Conservation (phyloP, 108 stramenopile species). For the Skeletonema marinoi region DNA sequence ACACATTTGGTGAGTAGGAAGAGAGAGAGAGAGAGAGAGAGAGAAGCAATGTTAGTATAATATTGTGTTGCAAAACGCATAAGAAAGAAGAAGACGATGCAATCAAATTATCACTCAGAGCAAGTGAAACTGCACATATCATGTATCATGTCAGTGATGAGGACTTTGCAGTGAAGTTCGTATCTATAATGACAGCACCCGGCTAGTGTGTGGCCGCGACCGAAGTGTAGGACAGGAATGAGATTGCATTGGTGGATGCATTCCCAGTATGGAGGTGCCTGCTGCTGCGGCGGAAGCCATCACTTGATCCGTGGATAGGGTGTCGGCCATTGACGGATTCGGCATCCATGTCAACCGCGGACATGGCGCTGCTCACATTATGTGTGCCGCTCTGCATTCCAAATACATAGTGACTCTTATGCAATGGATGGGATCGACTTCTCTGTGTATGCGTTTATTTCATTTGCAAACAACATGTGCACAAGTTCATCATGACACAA, state of each 20-base stretch:
- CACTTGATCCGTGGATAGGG: background rate
- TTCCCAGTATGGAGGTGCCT: background rate
- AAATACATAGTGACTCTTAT: too few species aligned
- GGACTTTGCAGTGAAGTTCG: background rate
- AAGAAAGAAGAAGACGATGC: background rate
- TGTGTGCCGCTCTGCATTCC: background rate
- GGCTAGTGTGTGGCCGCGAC: background rate
- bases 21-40: background rate
- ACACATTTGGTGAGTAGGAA: background rate
- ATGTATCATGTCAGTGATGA: background rate
- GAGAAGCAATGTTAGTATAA: background rate
- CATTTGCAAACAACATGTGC: background rate
- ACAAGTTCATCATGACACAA: conserved; percentile 21
- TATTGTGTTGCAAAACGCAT: background rate
- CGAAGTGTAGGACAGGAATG: background rate
- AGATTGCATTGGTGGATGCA: background rate
- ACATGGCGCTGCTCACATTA: background rate
- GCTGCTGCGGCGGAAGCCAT: background rate
- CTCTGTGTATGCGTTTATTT: background rate
- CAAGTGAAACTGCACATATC: background rate
- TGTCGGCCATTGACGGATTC: background rate
- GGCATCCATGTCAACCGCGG: background rate
- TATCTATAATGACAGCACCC: background rate
- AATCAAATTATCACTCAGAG: background rate
- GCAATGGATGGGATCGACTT: background rate